These are phyloP conservation scores for Datura wrightii DNA, from an alignment of 257 asterid genomes.

Conservation along the genomic window DNA sequence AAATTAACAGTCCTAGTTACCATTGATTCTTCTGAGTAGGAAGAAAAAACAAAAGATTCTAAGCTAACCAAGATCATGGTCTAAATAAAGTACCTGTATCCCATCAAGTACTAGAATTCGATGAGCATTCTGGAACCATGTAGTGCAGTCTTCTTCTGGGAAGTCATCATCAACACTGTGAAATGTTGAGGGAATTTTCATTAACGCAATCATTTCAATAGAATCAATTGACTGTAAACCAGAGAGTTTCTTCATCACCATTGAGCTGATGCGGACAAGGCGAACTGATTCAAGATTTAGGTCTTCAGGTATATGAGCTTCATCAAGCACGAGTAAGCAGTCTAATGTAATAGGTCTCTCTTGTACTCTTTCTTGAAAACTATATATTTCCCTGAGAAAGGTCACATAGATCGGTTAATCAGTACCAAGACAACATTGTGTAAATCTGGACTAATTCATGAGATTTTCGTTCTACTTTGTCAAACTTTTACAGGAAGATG, in stretches of 20 bases:
- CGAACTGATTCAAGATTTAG: conserved; percentile 43
- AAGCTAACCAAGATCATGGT: not conserved
- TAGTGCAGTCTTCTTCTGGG: conserved; percentile 47
- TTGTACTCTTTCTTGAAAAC: conserved; percentile 46
- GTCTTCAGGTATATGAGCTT: conserved; percentile 62
- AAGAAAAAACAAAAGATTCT: not conserved
- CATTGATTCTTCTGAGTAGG: not conserved
- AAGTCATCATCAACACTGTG: conserved; percentile 41
- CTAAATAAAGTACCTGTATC: conserved; percentile 63
- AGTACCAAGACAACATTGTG: not conserved
- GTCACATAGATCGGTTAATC: not conserved
- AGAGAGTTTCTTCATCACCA: conserved; percentile 74
- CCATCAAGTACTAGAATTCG: conserved; percentile 94
- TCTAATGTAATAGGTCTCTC: conserved; percentile 53
- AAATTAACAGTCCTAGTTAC: not conserved
- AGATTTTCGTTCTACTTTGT: not conserved
- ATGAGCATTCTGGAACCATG: conserved; percentile 60
- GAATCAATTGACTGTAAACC: conserved; percentile 87
- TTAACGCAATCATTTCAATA: conserved; percentile 70
- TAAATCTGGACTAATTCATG: not conserved
- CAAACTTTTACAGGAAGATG: not conserved
- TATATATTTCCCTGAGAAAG: conserved; percentile 72
- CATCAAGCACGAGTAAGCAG: conserved; percentile 76
- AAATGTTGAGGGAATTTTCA: conserved; percentile 79
- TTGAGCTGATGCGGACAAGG: conserved; percentile 63